Conservation (phyloP, 2,329 filamentous ascomycete genomes). For the Monosporascus sp. region DNA sequence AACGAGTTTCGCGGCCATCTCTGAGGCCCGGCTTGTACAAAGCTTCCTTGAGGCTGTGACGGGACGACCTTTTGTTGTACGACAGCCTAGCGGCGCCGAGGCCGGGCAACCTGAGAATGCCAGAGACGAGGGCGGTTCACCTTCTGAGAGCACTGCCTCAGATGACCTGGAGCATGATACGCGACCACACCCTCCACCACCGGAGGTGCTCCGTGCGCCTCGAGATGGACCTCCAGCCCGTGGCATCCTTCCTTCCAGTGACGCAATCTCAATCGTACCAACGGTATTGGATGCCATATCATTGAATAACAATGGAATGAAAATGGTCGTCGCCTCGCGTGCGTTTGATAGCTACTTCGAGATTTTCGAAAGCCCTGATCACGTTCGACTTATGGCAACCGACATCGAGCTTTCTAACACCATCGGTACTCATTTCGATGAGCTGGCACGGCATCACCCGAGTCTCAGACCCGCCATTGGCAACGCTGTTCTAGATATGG, state of each 20-base stretch:
- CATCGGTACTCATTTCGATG: conserved; percentile 83
- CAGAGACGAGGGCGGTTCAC: conserved; percentile 30
- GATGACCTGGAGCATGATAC: conserved; percentile 32
- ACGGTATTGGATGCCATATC: conserved; percentile 90
- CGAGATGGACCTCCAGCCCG: conserved; percentile 47
- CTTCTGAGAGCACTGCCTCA: conserved; percentile 33
- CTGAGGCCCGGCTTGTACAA: conserved; percentile 85
- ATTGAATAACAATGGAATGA: conserved; percentile 80
- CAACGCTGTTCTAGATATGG: conserved; percentile 82
- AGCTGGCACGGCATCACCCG: conserved; percentile 90
- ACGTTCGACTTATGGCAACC: conserved; percentile 76
- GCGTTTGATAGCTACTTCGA: conserved; percentile 86
- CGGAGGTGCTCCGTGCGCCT: conserved; percentile 41
- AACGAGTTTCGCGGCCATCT: conserved; percentile 93
- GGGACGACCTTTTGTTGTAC: conserved; percentile 38
- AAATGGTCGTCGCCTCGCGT: conserved; percentile 75
- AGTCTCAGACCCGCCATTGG: conserved; percentile 73
- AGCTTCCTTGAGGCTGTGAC: conserved; percentile 81
- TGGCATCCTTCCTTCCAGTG: conserved; percentile 79
- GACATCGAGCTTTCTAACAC: conserved; percentile 65
- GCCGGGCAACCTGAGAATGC: conserved; percentile 24
- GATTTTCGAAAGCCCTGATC: conserved; percentile 89
- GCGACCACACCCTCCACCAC: conserved; percentile 48
- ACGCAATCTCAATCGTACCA: conserved; percentile 83
- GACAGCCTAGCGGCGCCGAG: conserved; percentile 26